phyloP scores from a whole-genome alignment of 495 filamentous ascomycete species.

The Lasiosphaeris hirsuta region DNA sequence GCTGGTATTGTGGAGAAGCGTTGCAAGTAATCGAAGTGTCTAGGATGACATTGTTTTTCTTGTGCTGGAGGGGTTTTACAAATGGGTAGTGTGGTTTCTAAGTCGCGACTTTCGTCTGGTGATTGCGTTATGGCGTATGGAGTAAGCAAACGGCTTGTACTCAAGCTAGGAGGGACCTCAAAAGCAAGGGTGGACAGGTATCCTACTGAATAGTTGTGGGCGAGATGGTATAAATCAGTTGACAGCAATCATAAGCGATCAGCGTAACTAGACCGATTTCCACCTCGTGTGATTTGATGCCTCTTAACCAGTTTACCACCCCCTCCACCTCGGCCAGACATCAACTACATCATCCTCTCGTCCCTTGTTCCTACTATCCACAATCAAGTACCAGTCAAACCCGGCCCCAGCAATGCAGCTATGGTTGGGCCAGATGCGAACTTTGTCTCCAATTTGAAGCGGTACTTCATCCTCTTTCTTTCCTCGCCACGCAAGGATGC shows the following conservation, averaged over 20 bases:
- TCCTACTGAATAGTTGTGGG: background rate
- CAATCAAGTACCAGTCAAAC: constrained; percentile 71
- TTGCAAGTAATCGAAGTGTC: constrained; percentile 54
- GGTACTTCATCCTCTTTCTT: constrained; percentile 48
- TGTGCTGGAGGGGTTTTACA: background rate
- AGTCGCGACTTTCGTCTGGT: background rate
- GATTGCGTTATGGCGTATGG: constrained; percentile 18
- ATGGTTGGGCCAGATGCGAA: constrained; percentile 82
- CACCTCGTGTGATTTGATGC: background rate
- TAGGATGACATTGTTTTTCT: background rate
- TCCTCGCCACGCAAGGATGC: constrained; percentile 52
- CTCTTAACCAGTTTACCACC: constrained; percentile 42
- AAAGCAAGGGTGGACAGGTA: constrained; percentile 1
- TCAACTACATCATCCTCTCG: constrained; percentile 60
- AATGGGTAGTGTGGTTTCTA: background rate
- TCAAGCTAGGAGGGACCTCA: constrained; percentile 2
- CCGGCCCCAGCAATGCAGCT: constrained; percentile 73
- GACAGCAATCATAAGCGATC: background rate
- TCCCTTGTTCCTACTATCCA: constrained; percentile 58
- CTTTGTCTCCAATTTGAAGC: constrained; percentile 55
- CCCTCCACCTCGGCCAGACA: constrained; percentile 64
- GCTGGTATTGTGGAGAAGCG: constrained; percentile 70
- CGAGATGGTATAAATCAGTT: too few species aligned
- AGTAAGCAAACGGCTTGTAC: constrained; percentile 15
- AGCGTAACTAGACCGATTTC: too few species aligned